Percentiles rank a stretch among this genome's conserved stretches.
Conservation (phyloP, 1,284 basidiomycete genomes). For the Waitea zeae region DNA sequence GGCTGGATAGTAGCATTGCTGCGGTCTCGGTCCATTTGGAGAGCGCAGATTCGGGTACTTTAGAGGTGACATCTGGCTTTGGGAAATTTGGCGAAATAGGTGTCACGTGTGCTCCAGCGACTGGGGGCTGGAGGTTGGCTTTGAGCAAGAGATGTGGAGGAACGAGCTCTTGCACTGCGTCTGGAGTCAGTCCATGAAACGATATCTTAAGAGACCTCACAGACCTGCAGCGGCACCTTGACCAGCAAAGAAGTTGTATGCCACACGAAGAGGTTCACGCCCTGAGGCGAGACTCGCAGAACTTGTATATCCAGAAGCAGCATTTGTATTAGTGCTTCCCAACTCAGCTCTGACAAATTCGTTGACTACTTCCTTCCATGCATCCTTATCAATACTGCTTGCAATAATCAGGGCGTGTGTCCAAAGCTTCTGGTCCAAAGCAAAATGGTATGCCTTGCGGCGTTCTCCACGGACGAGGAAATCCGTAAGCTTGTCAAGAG, state of each 20-base stretch:
- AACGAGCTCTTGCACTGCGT: slow-evolving; percentile 58
- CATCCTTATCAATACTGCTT: slow-evolving; percentile 82
- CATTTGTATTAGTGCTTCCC: slow-evolving; percentile 18
- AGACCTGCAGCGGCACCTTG: slow-evolving; percentile 61
- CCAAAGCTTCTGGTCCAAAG: slow-evolving; percentile 82
- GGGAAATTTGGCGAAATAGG: slow-evolving; percentile 52
- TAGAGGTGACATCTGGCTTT: slow-evolving; percentile 19
- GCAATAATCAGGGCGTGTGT: slow-evolving; percentile 93
- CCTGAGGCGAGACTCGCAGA: slow-evolving; percentile 21
- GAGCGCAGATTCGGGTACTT: slow-evolving; percentile 39
- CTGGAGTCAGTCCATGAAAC: slow-evolving; percentile 1
- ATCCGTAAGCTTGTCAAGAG: slow-evolving; percentile 63
- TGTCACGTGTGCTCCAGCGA: slow-evolving; percentile 18
- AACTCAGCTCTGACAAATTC: slow-evolving; percentile 80
- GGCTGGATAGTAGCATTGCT: slow-evolving; percentile 71
- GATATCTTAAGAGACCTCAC: slow-evolving; percentile 10
- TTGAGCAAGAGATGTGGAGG: slow-evolving; percentile 37
- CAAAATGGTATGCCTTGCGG: slow-evolving; percentile 76
- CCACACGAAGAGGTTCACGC: slow-evolving; percentile 60
- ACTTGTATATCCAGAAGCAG: slow-evolving; percentile 8
- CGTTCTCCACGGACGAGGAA: slow-evolving; percentile 75
- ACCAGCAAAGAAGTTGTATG: slow-evolving; percentile 80
- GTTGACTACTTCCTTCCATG: slow-evolving; percentile 82
- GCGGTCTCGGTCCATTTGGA: slow-evolving; percentile 76
- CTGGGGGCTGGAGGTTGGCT: slow-evolving; percentile 10